Base-by-base conservation (phyloP, 257 asterid species). In the Solanum clarkiae region DNA sequence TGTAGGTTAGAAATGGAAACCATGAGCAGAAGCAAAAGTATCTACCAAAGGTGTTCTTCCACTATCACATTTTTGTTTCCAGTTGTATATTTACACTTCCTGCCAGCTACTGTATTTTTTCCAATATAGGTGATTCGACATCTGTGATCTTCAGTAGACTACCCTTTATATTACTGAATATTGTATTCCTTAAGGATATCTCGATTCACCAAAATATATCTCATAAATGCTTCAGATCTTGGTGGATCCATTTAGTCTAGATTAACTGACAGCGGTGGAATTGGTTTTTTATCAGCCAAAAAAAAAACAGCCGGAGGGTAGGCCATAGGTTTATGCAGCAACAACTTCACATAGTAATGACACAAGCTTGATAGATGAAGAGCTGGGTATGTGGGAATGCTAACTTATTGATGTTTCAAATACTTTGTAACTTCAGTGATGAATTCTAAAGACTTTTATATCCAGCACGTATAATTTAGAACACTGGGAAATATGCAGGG, bases 1-100 rank as follows among this genome's bases (percentile, higher is more conserved):
- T 92, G 92, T 84, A 96, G 99, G 99, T 94, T 89, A 90, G 98
- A 93, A 91, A 97, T 87, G 99, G 97, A 87, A 92, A 87, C 82
- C 91, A 94, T 86, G 93, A 91, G 82, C 99, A 97, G 93, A 97
- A 95, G 90, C 92, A 92, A 74, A 97, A 93, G 90, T 97, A 92
- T 91, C 90, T 97, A 87, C 99, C 98, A 22, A 93, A 97, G 99
- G 99, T 97, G 84, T 86, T 84, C 59, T 87, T 88, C 86, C 49
- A 80, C 81, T 81, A 86, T 60, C 86, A 77, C 68, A 44, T 84
- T 84, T 32, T 49, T 51, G 7, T 54, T 42, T 71, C 7, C 15
- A 29, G 47, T 24, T 24, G 47, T 53, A 79, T 79, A 53, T 79
- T 20, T 56, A 53, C 83, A 16, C 53, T 26, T 53, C 82, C 82